These are phyloP conservation scores for Trypanosoma lewisi DNA, from an alignment of 208 protist genomes.

Conservation along the genomic window DNA sequence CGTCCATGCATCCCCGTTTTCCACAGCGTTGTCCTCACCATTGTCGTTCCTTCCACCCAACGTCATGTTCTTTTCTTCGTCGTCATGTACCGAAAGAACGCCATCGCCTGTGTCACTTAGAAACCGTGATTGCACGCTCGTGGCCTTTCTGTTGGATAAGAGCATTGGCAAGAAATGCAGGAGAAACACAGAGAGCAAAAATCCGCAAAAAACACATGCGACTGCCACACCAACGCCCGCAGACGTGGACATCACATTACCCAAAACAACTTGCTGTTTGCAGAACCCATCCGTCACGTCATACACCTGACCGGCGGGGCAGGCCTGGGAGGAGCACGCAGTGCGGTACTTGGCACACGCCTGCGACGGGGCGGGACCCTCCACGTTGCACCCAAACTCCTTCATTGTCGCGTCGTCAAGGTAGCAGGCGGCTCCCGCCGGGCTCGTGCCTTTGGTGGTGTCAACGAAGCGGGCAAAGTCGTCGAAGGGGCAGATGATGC, in stretches of 20 bases:
- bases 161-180: not conserved
- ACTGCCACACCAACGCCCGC: not conserved
- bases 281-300: conserved; percentile 6
- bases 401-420: conserved; percentile 6
- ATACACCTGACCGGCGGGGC: conserved; percentile 11
- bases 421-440: conserved; percentile 16
- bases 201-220: not conserved
- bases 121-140: not conserved
- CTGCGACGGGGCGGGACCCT: conserved; percentile 11
- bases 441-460: conserved; percentile 3
- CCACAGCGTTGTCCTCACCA: no score
- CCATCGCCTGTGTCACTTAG: not conserved
- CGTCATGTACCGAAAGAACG: not conserved
- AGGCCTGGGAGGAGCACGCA: conserved; percentile 11
- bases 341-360: conserved; percentile 14
- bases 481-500: conserved; percentile 24
- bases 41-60: no score
- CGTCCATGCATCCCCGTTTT: no score
- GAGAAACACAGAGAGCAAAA: not conserved
- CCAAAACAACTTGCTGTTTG: no score
- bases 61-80: no score
- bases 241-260: not conserved
- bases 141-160: not conserved
- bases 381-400: not conserved
- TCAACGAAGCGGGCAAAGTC: conserved; percentile 26